Conservation (phyloP, 257 asterid genomes). For the Petrea volubilis region DNA sequence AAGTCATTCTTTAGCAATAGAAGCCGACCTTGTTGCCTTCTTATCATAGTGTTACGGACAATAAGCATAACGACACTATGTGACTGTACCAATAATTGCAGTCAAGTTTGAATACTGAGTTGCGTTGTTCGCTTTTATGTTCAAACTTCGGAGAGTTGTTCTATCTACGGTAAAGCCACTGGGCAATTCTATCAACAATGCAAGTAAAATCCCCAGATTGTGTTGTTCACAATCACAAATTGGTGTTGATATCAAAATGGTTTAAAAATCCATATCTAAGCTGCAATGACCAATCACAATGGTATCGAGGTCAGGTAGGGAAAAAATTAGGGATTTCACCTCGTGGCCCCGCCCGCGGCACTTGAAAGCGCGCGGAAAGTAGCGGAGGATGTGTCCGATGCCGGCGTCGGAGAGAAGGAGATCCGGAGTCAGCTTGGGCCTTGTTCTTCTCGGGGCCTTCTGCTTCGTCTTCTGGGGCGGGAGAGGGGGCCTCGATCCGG, state of each 20-base stretch:
- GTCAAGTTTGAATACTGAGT: not conserved
- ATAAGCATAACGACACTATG: not conserved
- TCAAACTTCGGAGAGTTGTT: not conserved
- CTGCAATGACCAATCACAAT: not conserved
- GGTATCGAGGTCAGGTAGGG: not conserved
- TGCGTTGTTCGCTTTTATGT: not conserved
- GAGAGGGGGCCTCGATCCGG: slow-evolving; percentile 31
- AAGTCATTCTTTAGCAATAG: not conserved
- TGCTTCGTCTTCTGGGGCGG: slow-evolving; percentile 51
- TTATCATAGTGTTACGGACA: not conserved
- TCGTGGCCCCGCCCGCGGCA: slow-evolving; percentile 89
- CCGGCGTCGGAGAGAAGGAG: slow-evolving; percentile 82
- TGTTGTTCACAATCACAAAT: too few relatives aligned
- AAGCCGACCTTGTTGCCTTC: not conserved
- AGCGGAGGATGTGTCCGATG: slow-evolving; percentile 79
- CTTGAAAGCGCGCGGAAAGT: slow-evolving; percentile 78
- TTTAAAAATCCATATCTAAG: not conserved
- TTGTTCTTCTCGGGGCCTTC: slow-evolving; percentile 46
- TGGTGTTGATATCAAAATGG: too few relatives aligned
- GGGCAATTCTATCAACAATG: not conserved
- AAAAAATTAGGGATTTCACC: slow-evolving; percentile 38
- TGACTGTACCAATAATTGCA: not conserved
- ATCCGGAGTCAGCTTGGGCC: slow-evolving; percentile 88
- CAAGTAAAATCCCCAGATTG: not conserved
- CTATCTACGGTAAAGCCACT: not conserved